These are phyloP conservation scores for Acanthamoeba triangularis DNA, from an alignment of 208 protist genomes.

Conservation along the genomic window DNA sequence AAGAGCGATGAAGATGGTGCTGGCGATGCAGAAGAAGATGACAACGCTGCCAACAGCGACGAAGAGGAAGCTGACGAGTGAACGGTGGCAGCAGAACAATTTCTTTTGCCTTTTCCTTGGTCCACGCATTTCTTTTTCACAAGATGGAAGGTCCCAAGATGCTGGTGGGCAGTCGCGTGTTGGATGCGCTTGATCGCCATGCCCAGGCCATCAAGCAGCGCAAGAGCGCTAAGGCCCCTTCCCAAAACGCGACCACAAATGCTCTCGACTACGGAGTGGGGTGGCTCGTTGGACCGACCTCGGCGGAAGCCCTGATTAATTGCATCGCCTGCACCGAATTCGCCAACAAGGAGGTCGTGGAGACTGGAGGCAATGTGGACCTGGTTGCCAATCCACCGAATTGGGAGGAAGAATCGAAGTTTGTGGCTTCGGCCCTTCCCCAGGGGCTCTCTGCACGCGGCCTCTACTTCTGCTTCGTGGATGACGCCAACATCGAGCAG, in stretches of 20 bases:
- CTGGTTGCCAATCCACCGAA: neutral
- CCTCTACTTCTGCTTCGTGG: constrained; percentile 17
- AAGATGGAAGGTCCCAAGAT: too few species aligned
- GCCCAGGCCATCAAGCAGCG: too few species aligned
- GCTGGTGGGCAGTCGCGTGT: too few species aligned
- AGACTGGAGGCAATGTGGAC: neutral
- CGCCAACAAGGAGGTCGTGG: neutral
- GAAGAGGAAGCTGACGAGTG: neutral
- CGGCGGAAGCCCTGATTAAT: neutral
- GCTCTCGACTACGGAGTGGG: constrained; percentile 17
- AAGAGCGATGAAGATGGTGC: neutral
- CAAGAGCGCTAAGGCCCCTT: too few species aligned
- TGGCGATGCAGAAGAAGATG: neutral
- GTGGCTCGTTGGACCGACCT: neutral
- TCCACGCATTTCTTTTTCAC: too few species aligned
- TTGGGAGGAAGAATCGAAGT: constrained; percentile 31
- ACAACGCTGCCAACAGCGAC: neutral
- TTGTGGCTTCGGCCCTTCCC: neutral
- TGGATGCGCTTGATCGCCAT: too few species aligned
- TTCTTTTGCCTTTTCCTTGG: too few species aligned
- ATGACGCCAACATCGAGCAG: neutral
- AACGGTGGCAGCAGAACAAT: neutral
- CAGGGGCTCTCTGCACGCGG: neutral
- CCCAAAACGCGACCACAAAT: neutral
- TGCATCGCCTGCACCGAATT: constrained; percentile 42